Base-by-base conservation (phyloP, 2,329 filamentous ascomycete species). In the Hirsutella thompsonii region DNA sequence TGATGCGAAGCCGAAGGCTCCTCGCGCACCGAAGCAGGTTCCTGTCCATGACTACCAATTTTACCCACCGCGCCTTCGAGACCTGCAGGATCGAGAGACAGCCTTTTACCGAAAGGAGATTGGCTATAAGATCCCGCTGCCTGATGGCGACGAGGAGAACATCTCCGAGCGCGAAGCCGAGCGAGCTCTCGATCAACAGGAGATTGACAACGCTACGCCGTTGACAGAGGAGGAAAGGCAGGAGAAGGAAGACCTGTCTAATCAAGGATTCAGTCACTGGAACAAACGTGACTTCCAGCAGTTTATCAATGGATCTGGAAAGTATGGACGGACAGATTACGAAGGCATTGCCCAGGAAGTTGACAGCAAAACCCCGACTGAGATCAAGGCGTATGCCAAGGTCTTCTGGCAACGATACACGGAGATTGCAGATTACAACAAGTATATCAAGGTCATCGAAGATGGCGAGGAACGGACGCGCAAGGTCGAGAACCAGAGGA, bases 271-370 rank as follows among this genome's bases (percentile, higher is more conserved):
- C 52, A 81, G 79, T 2, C 81, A 92, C 28, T 98, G 93, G 92
- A 96, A 94, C 64, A 83, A 88, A 53, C 81, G 93, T 52, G 93
- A 98, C 60, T 98, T 96, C 66, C 90, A 96, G 57, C 92, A 96
- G 52, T 98, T 98, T 59, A 74, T 98, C 63, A 95, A 96, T 54
- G 89, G 87, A 18, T 94, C 87, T 28, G 90, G 87, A 44, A 92
- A 90, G 58, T 93, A 89, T 55, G 92, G 92, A 2, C 85, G 92
- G 37, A 79, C 74, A 32, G 87, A 92, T 57, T 95, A 85, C 55
- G 81, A 83, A 21, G 76, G 76, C 33, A 98, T 98, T 52, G 78
- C 90, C 0, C 74, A 81, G 3, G 92, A 98, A 56, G 81, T 96
- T 36, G 92, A 95, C 56, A 89, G 81, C 68, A 98, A 98, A 69